phyloP scores from a whole-genome alignment of 2,329 filamentous ascomycete genomes.

The Coniochaeta sp. region DNA sequence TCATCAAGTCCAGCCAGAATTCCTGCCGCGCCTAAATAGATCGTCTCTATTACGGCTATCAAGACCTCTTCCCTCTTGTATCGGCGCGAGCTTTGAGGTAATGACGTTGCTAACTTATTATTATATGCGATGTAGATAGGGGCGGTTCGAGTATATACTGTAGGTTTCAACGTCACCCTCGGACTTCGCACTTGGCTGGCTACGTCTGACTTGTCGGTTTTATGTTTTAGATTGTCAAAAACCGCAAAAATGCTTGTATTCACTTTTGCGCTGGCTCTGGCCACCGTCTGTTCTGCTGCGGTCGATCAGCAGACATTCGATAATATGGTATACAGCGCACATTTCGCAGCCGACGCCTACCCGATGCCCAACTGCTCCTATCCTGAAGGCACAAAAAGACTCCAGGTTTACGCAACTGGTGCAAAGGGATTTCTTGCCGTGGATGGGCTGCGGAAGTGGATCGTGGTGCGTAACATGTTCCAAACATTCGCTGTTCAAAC shows the following conservation, averaged over 20 bases:
- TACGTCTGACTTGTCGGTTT: too few relatives aligned
- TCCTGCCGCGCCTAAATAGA: neutral
- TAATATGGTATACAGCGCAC: neutral
- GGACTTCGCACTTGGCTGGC: neutral
- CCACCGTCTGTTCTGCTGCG: neutral
- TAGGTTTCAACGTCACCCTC: neutral
- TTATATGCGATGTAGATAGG: neutral
- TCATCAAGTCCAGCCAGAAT: neutral
- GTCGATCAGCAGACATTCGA: neutral
- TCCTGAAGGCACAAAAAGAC: neutral
- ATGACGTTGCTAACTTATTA: neutral
- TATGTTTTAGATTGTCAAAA: too few relatives aligned
- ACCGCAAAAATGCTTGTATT: neutral
- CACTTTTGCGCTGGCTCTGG: neutral
- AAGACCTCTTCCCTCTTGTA: neutral
- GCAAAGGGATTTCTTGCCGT: neutral
- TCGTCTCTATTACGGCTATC: neutral
- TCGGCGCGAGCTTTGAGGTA: neutral
- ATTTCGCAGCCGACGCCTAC: neutral
- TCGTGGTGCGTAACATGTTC: neutral
- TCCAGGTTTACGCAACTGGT: neutral
- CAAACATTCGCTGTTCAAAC: neutral
- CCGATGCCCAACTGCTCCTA: neutral
- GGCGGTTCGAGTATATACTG: neutral
- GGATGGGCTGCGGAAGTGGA: neutral